Evolutionary conservation across 371 early-diverging fungal genomes (phyloP).

Genomic region (Umbelopsis sp.): DNA sequence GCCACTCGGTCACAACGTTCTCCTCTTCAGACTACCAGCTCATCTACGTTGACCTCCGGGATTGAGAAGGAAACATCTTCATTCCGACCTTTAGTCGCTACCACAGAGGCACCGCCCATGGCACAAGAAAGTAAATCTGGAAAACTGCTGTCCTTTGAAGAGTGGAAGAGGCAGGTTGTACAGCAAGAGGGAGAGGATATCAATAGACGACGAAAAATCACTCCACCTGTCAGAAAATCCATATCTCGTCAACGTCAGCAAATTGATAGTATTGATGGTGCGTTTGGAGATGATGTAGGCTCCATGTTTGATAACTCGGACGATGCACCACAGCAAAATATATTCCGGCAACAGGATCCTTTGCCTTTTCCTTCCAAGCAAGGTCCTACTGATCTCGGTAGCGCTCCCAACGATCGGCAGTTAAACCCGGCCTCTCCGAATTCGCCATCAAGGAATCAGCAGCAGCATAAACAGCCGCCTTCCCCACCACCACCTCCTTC

Average conservation of each 20-base stretch:
- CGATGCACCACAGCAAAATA: conserved; percentile 24
- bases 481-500: neutral
- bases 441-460: neutral
- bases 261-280: conserved; percentile 55
- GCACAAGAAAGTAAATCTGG: conserved; percentile 9
- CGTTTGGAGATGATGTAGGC: conserved; percentile 50
- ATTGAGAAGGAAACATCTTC: neutral
- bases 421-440: neutral
- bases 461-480: neutral
- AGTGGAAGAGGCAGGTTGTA: conserved; percentile 36
- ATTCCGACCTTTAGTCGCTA: neutral
- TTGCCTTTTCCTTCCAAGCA: neutral
- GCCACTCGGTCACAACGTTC: neutral
- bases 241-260: conserved; percentile 30
- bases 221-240: conserved; percentile 4
- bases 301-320: conserved; percentile 43
- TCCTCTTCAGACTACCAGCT: neutral
- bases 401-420: neutral
- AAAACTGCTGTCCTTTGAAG: conserved; percentile 38
- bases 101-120: neutral
- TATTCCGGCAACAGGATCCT: neutral
- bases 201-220: conserved; percentile 27
- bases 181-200: conserved; percentile 33
- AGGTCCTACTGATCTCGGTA: neutral
- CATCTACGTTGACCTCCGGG: neutral